Percentiles rank a stretch among this genome's conserved stretches.
phyloP scores from a whole-genome alignment of 768 basidiomycete species.

The Hydnomerulius pinastri region DNA sequence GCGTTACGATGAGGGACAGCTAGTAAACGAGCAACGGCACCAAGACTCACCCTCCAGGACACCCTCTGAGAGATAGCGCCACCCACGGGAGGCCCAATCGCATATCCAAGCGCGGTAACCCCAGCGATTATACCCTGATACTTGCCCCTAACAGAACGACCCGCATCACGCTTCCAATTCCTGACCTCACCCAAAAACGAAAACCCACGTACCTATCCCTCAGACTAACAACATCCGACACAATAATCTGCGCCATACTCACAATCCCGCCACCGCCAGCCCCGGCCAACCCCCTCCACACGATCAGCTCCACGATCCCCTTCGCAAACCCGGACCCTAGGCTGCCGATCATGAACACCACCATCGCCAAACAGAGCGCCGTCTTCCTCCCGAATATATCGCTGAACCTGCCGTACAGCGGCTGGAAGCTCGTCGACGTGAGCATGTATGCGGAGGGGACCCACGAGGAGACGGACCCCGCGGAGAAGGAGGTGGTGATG shows the following conservation, averaged over 20 bases:
- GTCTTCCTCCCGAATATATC: constrained; percentile 71
- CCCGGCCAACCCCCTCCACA: constrained; percentile 68
- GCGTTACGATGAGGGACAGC: not conserved
- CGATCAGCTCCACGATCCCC: constrained; percentile 65
- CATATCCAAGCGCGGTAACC: constrained; percentile 55
- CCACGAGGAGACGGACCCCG: constrained; percentile 52
- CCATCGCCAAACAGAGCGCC: constrained; percentile 56
- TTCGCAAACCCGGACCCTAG: constrained; percentile 66
- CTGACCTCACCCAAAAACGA: not conserved
- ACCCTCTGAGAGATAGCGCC: constrained; percentile 63
- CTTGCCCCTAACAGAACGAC: constrained; percentile 53
- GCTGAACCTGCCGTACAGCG: constrained; percentile 60
- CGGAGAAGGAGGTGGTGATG: constrained; percentile 64
- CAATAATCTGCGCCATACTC: constrained; percentile 69
- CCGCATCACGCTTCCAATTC: too few species aligned
- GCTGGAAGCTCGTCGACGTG: constrained; percentile 46
- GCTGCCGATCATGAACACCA: constrained; percentile 66
- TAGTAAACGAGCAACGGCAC: not conserved
- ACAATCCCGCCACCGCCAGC: constrained; percentile 72
- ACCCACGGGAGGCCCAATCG: constrained; percentile 68
- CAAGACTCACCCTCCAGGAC: constrained; percentile 55
- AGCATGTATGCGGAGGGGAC: constrained; percentile 73
- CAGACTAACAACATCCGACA: constrained; percentile 71
- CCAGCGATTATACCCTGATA: constrained; percentile 76
- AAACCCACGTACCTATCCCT: constrained; percentile 52